A percentile compares a stretch with the other conserved stretches of the same genome.
phyloP scores from a whole-genome alignment of 2,329 filamentous ascomycete species.

The Aspergillus caelatus region DNA sequence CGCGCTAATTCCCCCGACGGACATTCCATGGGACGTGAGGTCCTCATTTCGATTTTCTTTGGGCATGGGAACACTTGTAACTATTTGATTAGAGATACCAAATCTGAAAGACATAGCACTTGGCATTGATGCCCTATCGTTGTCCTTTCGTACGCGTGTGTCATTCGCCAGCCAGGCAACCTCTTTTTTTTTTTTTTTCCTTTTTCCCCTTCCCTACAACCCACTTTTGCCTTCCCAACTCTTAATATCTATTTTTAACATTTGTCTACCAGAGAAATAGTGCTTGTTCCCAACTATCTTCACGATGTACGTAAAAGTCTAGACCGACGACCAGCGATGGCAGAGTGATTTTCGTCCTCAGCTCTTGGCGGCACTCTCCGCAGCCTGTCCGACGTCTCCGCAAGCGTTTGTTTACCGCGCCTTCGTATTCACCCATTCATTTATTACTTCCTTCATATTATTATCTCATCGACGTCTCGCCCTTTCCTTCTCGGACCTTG shows the following conservation, averaged over 20 bases:
- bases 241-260: not conserved
- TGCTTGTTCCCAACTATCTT: not conserved
- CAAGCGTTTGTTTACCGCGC: constrained; percentile 7
- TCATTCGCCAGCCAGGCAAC: constrained; percentile 23
- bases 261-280: not conserved
- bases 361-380: constrained; percentile 14
- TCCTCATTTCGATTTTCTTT: constrained; percentile 8
- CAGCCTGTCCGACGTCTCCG: constrained; percentile 6
- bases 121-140: constrained; percentile 1
- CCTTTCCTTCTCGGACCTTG: not conserved
- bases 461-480: not conserved
- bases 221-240: not conserved
- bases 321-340: not conserved
- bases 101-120: constrained; percentile 17
- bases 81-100: constrained; percentile 21
- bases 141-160: constrained; percentile 4
- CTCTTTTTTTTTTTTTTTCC: constrained; percentile 14
- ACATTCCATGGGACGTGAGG: not conserved
- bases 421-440: not conserved
- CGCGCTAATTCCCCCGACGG: constrained; percentile 1
- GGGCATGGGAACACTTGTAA: constrained; percentile 6
- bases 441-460: not conserved
- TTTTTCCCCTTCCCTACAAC: constrained; percentile 19
- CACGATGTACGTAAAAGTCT: not conserved
- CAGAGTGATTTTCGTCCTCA: constrained; percentile 2